A percentile compares a stretch with the other conserved stretches of the same genome.
These are phyloP conservation scores for Starmerella stigmatis DNA, from an alignment of 805 yeast genomes.

Conservation along the genomic window DNA sequence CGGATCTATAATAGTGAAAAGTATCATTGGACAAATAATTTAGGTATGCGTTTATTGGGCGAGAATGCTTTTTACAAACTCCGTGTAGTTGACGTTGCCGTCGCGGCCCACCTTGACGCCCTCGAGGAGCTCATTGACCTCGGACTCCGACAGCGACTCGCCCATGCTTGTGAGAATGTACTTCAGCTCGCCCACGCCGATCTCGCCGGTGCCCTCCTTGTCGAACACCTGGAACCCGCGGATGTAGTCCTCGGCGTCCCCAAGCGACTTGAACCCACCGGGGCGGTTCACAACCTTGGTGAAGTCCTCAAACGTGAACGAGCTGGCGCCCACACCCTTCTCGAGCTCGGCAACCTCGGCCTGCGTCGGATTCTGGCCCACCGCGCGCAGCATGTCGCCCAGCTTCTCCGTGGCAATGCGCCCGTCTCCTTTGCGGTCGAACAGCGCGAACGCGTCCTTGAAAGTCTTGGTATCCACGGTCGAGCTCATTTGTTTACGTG, in stretches of 20 bases:
- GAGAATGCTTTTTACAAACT: slow-evolving; percentile 84
- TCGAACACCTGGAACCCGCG: slow-evolving; percentile 96
- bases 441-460: slow-evolving; percentile 93
- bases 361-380: slow-evolving; percentile 96
- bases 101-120: slow-evolving; percentile 91
- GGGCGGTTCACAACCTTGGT: slow-evolving; percentile 71
- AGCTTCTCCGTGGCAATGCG: slow-evolving; percentile 70
- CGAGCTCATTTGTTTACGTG: slow-evolving; percentile 15
- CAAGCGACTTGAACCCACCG: slow-evolving; percentile 65
- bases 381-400: slow-evolving; percentile 91
- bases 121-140: slow-evolving; percentile 90
- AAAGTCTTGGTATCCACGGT: slow-evolving; percentile 36
- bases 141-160: slow-evolving; percentile 79
- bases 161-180: slow-evolving; percentile 93
- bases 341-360: slow-evolving; percentile 65
- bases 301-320: slow-evolving; percentile 64
- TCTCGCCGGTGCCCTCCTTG: slow-evolving; percentile 88
- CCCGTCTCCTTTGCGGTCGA: slow-evolving; percentile 94
- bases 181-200: slow-evolving; percentile 93
- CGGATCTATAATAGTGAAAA: no score
- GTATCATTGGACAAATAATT: neutral
- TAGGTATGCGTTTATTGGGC: slow-evolving; percentile 49
- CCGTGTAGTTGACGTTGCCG: slow-evolving; percentile 85
- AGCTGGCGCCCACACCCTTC: slow-evolving; percentile 31
- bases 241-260: slow-evolving; percentile 85